Conservation (phyloP, 1,284 basidiomycete genomes). For the Tetrapyrgos nigripes region DNA sequence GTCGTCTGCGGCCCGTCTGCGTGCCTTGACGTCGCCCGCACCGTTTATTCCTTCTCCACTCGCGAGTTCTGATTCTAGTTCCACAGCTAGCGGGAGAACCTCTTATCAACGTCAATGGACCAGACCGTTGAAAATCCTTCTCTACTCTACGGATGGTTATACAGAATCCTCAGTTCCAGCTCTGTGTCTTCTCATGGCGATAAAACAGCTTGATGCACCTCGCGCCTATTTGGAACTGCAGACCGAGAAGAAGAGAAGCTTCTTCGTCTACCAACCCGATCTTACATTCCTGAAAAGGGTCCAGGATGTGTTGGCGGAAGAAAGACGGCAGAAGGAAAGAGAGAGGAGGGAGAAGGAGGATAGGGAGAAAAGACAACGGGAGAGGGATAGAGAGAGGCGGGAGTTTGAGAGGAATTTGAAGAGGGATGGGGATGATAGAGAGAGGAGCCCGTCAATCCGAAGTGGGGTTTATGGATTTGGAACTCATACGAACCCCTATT, state of each 20-base stretch:
- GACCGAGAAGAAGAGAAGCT: conserved; percentile 75
- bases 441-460: not conserved
- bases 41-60: conserved; percentile 22
- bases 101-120: conserved; percentile 24
- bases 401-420: conserved; percentile 1
- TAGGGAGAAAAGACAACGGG: conserved; percentile 30
- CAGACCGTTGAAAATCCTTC: conserved; percentile 71
- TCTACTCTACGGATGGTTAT: conserved; percentile 82
- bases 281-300: conserved; percentile 78
- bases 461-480: conserved; percentile 1
- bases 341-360: conserved; percentile 35
- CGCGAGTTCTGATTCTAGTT: conserved; percentile 20
- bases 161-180: conserved; percentile 93
- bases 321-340: conserved; percentile 40
- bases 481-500: conserved; percentile 4
- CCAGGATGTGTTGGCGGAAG: conserved; percentile 64
- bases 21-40: conserved; percentile 21
- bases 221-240: conserved; percentile 91
- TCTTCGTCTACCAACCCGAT: conserved; percentile 92
- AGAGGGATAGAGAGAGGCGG: conserved; percentile 15
- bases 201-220: conserved; percentile 72
- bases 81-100: conserved; percentile 14
- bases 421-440: conserved; percentile 3
- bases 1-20: conserved; percentile 7
- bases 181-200: conserved; percentile 87